A percentile compares a stretch with the other conserved stretches of the same genome.
Evolutionary conservation across 2,329 filamentous ascomycete species (phyloP).

Genomic region (Cytospora piceicola): DNA sequence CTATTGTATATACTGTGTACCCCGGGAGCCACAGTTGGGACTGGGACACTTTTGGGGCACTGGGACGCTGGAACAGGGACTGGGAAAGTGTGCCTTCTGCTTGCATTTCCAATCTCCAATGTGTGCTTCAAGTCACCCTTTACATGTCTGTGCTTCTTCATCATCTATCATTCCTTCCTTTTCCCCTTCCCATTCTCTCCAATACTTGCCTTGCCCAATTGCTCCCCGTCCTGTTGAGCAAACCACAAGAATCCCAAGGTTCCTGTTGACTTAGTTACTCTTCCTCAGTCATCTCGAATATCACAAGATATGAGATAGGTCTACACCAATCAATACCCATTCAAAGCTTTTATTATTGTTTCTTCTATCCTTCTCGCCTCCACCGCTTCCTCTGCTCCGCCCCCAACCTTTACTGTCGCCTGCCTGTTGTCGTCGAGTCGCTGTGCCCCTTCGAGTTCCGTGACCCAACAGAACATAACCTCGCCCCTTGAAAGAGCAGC

Average conservation of each 20-base stretch:
- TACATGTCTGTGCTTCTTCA: conserved; percentile 23
- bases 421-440: conserved; percentile 3
- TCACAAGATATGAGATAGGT: conserved; percentile 17
- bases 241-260: neutral
- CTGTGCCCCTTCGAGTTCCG: neutral
- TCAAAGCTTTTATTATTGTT: conserved; percentile 2
- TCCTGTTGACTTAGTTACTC: neutral
- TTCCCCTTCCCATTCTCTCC: neutral
- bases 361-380: conserved; percentile 2
- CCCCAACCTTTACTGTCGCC: neutral
- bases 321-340: conserved; percentile 9
- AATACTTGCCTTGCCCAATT: conserved; percentile 17
- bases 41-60: neutral
- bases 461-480: neutral
- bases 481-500: neutral
- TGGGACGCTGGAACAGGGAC: no score
- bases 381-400: neutral
- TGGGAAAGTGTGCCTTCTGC: neutral
- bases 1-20: neutral
- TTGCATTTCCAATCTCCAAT: conserved; percentile 3
- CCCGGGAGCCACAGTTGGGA: neutral
- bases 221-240: conserved; percentile 12
- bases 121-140: neutral
- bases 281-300: neutral
- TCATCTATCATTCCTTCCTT: conserved; percentile 15